phyloP scores from a whole-genome alignment of 495 filamentous ascomycete species.

The Aspergillus sclerotiicarbonarius region DNA sequence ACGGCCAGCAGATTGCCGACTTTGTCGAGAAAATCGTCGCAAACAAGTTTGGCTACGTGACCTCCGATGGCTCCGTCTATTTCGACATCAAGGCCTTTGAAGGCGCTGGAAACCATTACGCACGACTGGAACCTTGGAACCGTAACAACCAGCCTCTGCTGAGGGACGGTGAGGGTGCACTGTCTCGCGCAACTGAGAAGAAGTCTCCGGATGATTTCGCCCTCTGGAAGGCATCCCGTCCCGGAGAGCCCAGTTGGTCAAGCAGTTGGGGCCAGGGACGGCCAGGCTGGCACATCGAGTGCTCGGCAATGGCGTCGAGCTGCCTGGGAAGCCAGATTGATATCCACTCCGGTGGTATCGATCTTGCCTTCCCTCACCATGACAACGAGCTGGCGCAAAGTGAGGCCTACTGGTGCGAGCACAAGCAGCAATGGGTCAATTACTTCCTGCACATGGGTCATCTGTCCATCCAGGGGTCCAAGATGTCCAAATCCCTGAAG shows the following conservation, averaged over 20 bases:
- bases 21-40: conserved; percentile 75
- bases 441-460: conserved; percentile 98
- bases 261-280: conserved; percentile 83
- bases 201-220: conserved; percentile 80
- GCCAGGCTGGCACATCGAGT: conserved; percentile 98
- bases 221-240: conserved; percentile 89
- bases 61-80: conserved; percentile 84
- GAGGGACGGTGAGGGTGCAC: conserved; percentile 78
- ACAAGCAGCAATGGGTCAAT: conserved; percentile 77
- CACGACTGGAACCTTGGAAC: conserved; percentile 83
- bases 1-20: conserved; percentile 75
- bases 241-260: conserved; percentile 88
- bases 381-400: conserved; percentile 95
- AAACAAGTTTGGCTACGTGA: conserved; percentile 83
- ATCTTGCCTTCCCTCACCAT: conserved; percentile 93
- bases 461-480: conserved; percentile 81
- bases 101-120: conserved; percentile 76
- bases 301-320: conserved; percentile 92
- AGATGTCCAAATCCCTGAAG: conserved; percentile 95
- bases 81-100: conserved; percentile 92
- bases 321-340: conserved; percentile 80
- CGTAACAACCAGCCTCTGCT: conserved; percentile 76
- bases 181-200: conserved; percentile 68
- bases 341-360: conserved; percentile 91
- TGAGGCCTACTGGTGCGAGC: conserved; percentile 73